phyloP scores from a whole-genome alignment of 768 basidiomycete genomes.

The Gymnopilus junonius region DNA sequence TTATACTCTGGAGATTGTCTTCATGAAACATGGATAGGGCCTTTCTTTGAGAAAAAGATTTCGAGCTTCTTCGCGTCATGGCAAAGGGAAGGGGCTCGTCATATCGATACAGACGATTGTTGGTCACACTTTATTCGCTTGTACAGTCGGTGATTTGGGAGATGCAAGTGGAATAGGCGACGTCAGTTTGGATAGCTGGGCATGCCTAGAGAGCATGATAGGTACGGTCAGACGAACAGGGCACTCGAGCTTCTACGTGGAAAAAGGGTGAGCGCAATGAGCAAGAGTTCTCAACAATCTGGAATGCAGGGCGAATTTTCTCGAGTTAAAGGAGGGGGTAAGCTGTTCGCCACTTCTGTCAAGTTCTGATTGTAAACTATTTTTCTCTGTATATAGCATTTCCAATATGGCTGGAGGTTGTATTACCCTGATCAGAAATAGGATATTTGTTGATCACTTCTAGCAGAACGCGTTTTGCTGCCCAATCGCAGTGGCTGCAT shows the following conservation, averaged over 20 bases:
- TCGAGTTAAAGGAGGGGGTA: conserved; percentile 78
- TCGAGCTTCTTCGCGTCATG: conserved; percentile 68
- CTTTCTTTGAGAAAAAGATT: conserved; percentile 87
- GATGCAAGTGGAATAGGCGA: conserved; percentile 68
- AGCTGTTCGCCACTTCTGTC: conserved; percentile 28
- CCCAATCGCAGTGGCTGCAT: conserved; percentile 78
- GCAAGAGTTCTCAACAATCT: conserved; percentile 74
- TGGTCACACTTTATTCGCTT: conserved; percentile 80
- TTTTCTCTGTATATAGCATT: conserved; percentile 59
- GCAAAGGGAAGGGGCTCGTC: conserved; percentile 80
- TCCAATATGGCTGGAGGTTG: conserved; percentile 83
- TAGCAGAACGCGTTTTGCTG: conserved; percentile 79
- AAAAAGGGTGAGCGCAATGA: conserved; percentile 88
- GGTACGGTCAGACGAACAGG: conserved; percentile 79
- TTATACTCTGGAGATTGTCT: background rate
- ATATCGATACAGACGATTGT: conserved; percentile 80
- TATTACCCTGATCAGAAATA: background rate
- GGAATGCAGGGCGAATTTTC: conserved; percentile 64
- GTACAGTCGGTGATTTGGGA: conserved; percentile 83
- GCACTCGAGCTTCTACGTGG: conserved; percentile 85
- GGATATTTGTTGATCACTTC: background rate
- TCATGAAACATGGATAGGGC: conserved; percentile 37
- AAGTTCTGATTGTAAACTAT: conserved; percentile 1
- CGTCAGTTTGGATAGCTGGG: conserved; percentile 83
- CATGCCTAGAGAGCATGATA: conserved; percentile 78